phyloP scores from a whole-genome alignment of 2,329 filamentous ascomycete genomes.

The Colletotrichum chrysophilum region DNA sequence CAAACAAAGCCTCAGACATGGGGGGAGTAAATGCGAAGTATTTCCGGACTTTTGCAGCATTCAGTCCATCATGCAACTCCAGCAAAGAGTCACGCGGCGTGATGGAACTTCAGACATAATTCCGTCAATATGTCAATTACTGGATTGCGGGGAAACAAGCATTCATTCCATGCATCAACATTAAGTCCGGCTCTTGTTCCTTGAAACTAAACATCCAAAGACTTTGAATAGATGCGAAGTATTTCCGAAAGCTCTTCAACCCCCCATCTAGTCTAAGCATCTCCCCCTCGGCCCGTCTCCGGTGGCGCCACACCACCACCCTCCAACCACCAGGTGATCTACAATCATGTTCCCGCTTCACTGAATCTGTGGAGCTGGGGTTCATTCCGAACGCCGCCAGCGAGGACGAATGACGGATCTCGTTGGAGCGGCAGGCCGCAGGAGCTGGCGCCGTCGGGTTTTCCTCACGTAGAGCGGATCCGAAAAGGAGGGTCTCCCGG shows the following conservation, averaged over 20 bases:
- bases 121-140: background rate
- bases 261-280: background rate
- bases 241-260: background rate
- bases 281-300: background rate
- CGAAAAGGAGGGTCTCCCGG: background rate
- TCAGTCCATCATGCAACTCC: background rate
- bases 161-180: background rate
- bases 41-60: background rate
- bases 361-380: background rate
- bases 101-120: background rate
- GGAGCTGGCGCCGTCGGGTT: background rate
- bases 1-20: background rate
- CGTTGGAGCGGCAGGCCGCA: background rate
- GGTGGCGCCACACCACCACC: background rate
- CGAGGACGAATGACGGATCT: background rate
- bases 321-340: background rate
- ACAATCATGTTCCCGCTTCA: background rate
- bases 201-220: background rate
- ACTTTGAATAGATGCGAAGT: background rate
- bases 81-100: background rate
- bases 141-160: background rate
- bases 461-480: background rate
- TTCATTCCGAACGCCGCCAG: background rate
- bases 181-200: background rate
- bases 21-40: constrained; percentile 9